phyloP scores from a whole-genome alignment of 2,329 filamentous ascomycete genomes.

The Curvularia verruculosa region DNA sequence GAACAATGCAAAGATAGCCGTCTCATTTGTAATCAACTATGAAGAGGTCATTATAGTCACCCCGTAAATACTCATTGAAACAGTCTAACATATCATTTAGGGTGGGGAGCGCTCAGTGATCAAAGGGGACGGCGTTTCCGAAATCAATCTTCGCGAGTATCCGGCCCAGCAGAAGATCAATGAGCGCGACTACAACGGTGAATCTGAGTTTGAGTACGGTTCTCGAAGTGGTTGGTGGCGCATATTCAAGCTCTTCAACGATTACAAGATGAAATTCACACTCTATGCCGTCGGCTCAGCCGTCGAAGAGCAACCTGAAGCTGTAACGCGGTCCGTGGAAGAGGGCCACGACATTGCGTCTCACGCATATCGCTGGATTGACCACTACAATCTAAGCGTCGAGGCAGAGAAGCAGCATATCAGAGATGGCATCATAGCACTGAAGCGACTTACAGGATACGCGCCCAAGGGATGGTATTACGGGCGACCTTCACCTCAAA shows the following conservation, averaged over 20 bases:
- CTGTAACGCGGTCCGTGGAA: slow-evolving; percentile 56
- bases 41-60: slow-evolving; percentile 4
- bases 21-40: slow-evolving; percentile 45
- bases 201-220: slow-evolving; percentile 61
- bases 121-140: slow-evolving; percentile 42
- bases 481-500: slow-evolving; percentile 55
- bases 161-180: slow-evolving; percentile 44
- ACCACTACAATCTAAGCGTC: slow-evolving; percentile 54
- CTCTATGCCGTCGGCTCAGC: slow-evolving; percentile 59
- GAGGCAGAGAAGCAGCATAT: slow-evolving; percentile 59
- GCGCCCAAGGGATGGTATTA: slow-evolving; percentile 60
- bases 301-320: slow-evolving; percentile 56
- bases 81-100: slow-evolving; percentile 29
- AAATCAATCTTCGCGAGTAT: slow-evolving; percentile 48
- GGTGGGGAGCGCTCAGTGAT: slow-evolving; percentile 40
- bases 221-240: slow-evolving; percentile 58
- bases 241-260: slow-evolving; percentile 57
- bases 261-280: slow-evolving; percentile 58
- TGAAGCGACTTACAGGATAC: slow-evolving; percentile 55
- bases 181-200: slow-evolving; percentile 55
- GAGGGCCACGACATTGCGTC: slow-evolving; percentile 59
- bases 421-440: slow-evolving; percentile 49
- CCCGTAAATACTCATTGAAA: not conserved
- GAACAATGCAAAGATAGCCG: slow-evolving; percentile 46
- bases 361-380: slow-evolving; percentile 60